Percentiles rank a stretch among this genome's conserved stretches.
Conservation (phyloP, 331 rosid species). For the Cydonia oblonga region DNA sequence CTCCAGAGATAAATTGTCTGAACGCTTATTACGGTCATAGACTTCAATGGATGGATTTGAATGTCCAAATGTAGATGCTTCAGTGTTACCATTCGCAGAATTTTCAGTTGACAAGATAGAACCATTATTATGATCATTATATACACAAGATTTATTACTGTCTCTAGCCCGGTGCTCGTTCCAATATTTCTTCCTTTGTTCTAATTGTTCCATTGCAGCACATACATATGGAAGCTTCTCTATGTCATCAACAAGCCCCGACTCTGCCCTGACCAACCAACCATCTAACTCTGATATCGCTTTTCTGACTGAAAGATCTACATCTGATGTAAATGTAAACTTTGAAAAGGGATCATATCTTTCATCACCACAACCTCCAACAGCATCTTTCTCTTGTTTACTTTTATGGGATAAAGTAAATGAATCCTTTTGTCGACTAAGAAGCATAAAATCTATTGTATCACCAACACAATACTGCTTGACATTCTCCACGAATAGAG, state of each 20-base stretch:
- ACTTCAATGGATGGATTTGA: slow-evolving; percentile 25
- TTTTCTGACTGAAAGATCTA: slow-evolving; percentile 69
- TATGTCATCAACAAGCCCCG: slow-evolving; percentile 87
- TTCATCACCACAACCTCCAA: slow-evolving; percentile 15
- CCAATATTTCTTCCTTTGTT: slow-evolving; percentile 85
- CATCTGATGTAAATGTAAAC: slow-evolving; percentile 79
- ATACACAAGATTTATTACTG: slow-evolving; percentile 19
- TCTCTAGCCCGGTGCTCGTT: slow-evolving; percentile 39
- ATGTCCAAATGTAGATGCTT: slow-evolving; percentile 24
- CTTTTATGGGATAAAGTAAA: slow-evolving; percentile 34
- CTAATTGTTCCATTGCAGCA: slow-evolving; percentile 85
- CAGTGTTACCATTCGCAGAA: slow-evolving; percentile 25
- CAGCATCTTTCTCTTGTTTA: slow-evolving; percentile 31
- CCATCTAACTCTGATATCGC: slow-evolving; percentile 83
- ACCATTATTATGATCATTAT: slow-evolving; percentile 22
- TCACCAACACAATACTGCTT: slow-evolving; percentile 60
- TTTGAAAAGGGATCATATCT: slow-evolving; percentile 68
- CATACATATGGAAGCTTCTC: slow-evolving; percentile 94
- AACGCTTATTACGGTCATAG: slow-evolving; percentile 24
- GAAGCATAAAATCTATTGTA: slow-evolving; percentile 43
- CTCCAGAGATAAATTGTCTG: slow-evolving; percentile 11
- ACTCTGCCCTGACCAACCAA: slow-evolving; percentile 84
- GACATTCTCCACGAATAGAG: slow-evolving; percentile 66
- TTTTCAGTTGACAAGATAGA: slow-evolving; percentile 20
- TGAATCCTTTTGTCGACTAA: slow-evolving; percentile 67